Conservation (phyloP, 2,329 filamentous ascomycete species). For the Neospermospora avenae region DNA sequence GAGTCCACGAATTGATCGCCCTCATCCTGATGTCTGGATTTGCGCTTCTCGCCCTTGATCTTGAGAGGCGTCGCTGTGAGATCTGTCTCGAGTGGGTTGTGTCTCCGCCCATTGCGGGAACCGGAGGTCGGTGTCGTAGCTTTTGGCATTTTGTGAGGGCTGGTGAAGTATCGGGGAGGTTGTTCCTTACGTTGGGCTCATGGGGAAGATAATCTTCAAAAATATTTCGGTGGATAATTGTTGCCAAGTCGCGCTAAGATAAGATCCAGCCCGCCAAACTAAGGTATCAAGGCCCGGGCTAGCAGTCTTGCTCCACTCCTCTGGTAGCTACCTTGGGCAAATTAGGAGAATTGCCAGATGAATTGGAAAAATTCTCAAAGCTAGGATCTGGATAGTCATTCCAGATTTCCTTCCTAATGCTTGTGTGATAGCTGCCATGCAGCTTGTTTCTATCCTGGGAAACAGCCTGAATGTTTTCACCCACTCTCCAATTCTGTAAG, state of each 20-base stretch:
- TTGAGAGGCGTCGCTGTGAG: slow-evolving; percentile 70
- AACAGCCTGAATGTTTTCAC: not conserved
- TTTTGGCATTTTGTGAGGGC: slow-evolving; percentile 67
- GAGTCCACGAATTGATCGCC: slow-evolving; percentile 77
- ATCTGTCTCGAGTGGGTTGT: slow-evolving; percentile 91
- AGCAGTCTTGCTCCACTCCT: too few relatives aligned
- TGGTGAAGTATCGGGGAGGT: not conserved
- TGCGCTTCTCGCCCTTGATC: slow-evolving; percentile 70
- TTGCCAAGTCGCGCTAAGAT: slow-evolving; percentile 18
- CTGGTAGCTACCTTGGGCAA: too few relatives aligned
- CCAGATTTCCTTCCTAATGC: too few relatives aligned
- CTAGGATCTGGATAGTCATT: too few relatives aligned
- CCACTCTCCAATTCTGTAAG: not conserved
- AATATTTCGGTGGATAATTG: slow-evolving; percentile 14
- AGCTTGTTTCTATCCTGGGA: too few relatives aligned
- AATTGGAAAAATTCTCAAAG: too few relatives aligned
- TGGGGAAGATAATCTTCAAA: slow-evolving; percentile 5
- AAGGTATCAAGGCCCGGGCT: not conserved
- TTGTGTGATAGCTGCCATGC: too few relatives aligned
- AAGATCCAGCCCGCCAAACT: slow-evolving; percentile 5
- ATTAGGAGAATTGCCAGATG: too few relatives aligned
- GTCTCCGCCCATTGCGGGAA: slow-evolving; percentile 61
- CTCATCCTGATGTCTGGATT: slow-evolving; percentile 56
- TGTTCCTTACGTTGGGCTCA: too few relatives aligned
- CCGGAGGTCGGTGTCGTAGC: slow-evolving; percentile 56